phyloP scores from a whole-genome alignment of 768 basidiomycete species.

The Serendipita sp. region DNA sequence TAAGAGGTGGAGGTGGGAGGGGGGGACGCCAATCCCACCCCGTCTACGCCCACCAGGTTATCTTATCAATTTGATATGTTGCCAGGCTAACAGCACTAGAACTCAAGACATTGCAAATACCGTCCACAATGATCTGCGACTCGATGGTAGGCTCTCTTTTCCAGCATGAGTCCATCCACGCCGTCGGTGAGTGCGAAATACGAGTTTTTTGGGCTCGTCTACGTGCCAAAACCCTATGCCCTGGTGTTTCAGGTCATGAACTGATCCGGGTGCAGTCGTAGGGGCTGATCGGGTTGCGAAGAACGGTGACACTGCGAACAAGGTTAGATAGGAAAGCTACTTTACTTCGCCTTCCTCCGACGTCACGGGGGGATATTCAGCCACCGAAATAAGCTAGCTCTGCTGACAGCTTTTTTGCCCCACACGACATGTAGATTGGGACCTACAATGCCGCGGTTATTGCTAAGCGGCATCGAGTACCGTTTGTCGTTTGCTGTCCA shows the following conservation, averaged over 20 bases:
- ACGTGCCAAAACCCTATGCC: slow-evolving; percentile 2
- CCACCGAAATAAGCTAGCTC: background rate
- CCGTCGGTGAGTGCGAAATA: slow-evolving; percentile 38
- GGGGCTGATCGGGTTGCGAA: slow-evolving; percentile 49
- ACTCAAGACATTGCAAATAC: slow-evolving; percentile 65
- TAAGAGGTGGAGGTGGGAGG: no score
- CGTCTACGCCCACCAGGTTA: background rate
- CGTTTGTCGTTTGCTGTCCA: slow-evolving; percentile 87
- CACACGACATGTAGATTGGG: slow-evolving; percentile 37
- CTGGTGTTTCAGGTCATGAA: slow-evolving; percentile 14
- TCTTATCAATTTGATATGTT: slow-evolving; percentile 5
- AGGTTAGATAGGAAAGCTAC: slow-evolving; percentile 27
- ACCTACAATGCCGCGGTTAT: slow-evolving; percentile 94
- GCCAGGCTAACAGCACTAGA: slow-evolving; percentile 76
- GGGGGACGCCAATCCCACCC: slow-evolving; percentile 4
- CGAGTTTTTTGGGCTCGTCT: slow-evolving; percentile 8
- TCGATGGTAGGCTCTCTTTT: slow-evolving; percentile 95
- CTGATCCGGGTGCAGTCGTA: background rate
- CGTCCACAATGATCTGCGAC: slow-evolving; percentile 89
- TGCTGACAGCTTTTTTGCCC: background rate
- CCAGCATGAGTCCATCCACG: slow-evolving; percentile 71
- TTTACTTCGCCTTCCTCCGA: background rate
- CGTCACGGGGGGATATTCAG: background rate
- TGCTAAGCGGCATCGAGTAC: slow-evolving; percentile 71
- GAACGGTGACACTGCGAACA: slow-evolving; percentile 97